Evolutionary conservation across 2,329 filamentous ascomycete species (phyloP).

Genomic region (Furcasterigmium sp.): DNA sequence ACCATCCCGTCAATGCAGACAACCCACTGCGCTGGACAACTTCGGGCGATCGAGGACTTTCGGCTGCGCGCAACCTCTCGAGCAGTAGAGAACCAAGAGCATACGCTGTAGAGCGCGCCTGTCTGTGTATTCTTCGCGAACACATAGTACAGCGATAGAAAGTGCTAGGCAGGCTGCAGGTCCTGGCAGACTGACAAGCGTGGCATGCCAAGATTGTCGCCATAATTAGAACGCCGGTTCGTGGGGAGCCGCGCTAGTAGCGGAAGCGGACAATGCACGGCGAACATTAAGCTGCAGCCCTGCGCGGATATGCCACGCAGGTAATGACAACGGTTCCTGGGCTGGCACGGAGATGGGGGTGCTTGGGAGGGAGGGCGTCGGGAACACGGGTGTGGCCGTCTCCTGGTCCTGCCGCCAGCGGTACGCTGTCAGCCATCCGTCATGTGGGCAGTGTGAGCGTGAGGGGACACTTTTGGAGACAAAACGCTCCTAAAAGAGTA

Average conservation of each 20-base stretch:
- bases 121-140: too few species aligned
- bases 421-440: not conserved
- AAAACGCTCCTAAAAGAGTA: not conserved
- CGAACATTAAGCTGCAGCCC: not conserved
- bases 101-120: too few species aligned
- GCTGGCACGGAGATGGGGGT: not conserved
- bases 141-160: too few species aligned
- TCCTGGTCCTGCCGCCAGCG: not conserved
- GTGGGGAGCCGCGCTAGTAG: not conserved
- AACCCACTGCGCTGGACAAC: too few species aligned
- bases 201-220: not conserved
- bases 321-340: not conserved
- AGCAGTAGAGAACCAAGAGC: too few species aligned
- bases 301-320: not conserved
- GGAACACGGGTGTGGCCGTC: not conserved
- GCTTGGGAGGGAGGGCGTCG: not conserved
- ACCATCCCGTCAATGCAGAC: too few species aligned
- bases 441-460: constrained; percentile 1
- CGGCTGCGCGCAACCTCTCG: too few species aligned
- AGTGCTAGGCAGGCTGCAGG: too few species aligned
- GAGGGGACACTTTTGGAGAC: not conserved
- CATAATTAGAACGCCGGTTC: not conserved
- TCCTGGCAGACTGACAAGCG: too few species aligned
- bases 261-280: not conserved
- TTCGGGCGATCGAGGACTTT: too few species aligned